These are phyloP conservation scores for Stropharia rugosoannulata DNA, from an alignment of 768 basidiomycete species.

Conservation along the genomic window DNA sequence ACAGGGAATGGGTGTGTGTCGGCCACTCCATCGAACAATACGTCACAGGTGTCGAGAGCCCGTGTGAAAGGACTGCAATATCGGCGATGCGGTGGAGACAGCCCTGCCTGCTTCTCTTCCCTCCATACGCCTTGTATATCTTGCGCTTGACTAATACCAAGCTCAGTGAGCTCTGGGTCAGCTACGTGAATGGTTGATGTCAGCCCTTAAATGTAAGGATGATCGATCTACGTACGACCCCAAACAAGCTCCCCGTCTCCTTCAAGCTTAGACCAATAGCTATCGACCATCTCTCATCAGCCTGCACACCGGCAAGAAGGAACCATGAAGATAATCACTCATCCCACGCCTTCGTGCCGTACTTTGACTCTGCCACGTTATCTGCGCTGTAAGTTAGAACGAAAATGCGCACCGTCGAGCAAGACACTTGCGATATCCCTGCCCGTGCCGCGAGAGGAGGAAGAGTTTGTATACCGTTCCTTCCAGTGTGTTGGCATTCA, in stretches of 20 bases:
- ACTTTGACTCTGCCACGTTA: slow-evolving; percentile 62
- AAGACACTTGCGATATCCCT: slow-evolving; percentile 63
- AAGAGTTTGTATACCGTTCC: slow-evolving; percentile 59
- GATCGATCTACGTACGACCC: slow-evolving; percentile 57
- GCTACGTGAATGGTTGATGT: slow-evolving; percentile 34
- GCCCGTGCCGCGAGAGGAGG: slow-evolving; percentile 67
- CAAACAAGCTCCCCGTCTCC: slow-evolving; percentile 67
- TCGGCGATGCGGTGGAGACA: slow-evolving; percentile 54
- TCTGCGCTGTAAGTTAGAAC: slow-evolving; percentile 36
- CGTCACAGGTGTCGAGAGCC: slow-evolving; percentile 54
- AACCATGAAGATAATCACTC: slow-evolving; percentile 38
- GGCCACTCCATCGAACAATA: slow-evolving; percentile 46
- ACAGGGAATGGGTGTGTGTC: slow-evolving; percentile 27
- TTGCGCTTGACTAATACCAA: slow-evolving; percentile 57
- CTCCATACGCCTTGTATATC: slow-evolving; percentile 46
- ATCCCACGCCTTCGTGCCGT: slow-evolving; percentile 60
- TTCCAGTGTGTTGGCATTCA: slow-evolving; percentile 42
- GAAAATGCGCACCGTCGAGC: background rate
- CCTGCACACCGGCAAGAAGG: background rate
- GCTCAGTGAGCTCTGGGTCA: slow-evolving; percentile 60
- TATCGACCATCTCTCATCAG: slow-evolving; percentile 19
- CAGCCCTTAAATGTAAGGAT: background rate
- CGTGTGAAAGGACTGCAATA: slow-evolving; percentile 67
- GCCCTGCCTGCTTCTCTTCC: slow-evolving; percentile 36
- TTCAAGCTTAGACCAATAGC: slow-evolving; percentile 62